Evolutionary conservation across 2,329 filamentous ascomycete genomes (phyloP).

Genomic region (Ascochyta rabiei): DNA sequence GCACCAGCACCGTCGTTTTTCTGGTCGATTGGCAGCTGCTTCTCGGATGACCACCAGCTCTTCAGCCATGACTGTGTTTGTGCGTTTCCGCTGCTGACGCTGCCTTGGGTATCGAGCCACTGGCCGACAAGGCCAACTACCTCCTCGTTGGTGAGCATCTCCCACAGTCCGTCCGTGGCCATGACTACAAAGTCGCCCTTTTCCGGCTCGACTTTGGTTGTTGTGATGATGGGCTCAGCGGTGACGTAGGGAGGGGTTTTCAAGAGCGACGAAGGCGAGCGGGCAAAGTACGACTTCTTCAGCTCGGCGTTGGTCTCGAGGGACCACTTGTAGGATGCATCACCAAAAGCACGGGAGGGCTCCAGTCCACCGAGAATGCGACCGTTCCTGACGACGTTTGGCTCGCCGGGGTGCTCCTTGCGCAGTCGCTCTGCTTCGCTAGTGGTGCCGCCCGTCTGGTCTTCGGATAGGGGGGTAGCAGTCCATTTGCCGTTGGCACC

Average conservation of each 20-base stretch:
- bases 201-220: constrained; percentile 85
- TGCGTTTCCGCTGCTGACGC: constrained; percentile 43
- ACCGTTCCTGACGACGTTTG: constrained; percentile 84
- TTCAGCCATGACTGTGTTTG: constrained; percentile 68
- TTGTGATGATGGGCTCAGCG: constrained; percentile 92
- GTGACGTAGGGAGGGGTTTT: constrained; percentile 97
- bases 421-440: constrained; percentile 84
- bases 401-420: constrained; percentile 86
- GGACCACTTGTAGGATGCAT: constrained; percentile 96
- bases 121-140: constrained; percentile 95
- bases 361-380: constrained; percentile 91
- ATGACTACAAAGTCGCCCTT: constrained; percentile 95
- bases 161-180: constrained; percentile 96
- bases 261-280: constrained; percentile 75
- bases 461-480: constrained; percentile 85
- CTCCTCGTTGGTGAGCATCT: constrained; percentile 99
- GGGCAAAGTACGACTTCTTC: constrained; percentile 85
- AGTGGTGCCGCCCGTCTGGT: constrained; percentile 90
- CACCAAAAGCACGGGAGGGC: constrained; percentile 91
- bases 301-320: constrained; percentile 82
- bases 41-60: constrained; percentile 67
- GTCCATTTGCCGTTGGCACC: constrained; percentile 85
- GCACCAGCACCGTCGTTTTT: constrained; percentile 57
- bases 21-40: constrained; percentile 77
- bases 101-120: constrained; percentile 84